phyloP scores from a whole-genome alignment of 169 alveolate genomes.

The Cryptosporidium tyzzeri region DNA sequence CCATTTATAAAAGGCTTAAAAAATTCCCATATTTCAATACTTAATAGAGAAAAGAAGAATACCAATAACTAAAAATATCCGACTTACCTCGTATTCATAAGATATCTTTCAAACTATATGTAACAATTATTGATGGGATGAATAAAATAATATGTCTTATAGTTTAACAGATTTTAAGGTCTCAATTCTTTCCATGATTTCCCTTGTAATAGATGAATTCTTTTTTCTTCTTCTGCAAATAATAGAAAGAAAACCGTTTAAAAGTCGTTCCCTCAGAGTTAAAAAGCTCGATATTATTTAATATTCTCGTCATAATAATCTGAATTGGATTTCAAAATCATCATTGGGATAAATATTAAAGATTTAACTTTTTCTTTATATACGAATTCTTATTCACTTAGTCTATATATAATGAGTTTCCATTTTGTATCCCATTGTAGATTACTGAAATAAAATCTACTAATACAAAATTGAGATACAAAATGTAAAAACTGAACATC shows the following conservation, averaged over 20 bases:
- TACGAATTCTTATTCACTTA: neutral
- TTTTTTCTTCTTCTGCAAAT: too few species aligned
- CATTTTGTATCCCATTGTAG: neutral
- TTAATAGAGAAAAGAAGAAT: neutral
- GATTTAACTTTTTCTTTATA: neutral
- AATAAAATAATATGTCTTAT: neutral
- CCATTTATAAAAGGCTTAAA: neutral
- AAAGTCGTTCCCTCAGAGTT: constrained; percentile 70
- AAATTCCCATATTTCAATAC: neutral
- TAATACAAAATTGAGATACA: neutral
- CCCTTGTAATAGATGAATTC: neutral
- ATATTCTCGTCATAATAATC: constrained; percentile 27
- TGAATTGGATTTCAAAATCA: constrained; percentile 61
- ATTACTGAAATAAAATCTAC: too few species aligned
- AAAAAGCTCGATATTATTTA: constrained; percentile 71
- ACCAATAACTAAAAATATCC: neutral
- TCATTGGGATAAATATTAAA: constrained; percentile 35
- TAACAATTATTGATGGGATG: neutral
- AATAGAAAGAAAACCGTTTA: neutral
- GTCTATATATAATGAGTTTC: neutral
- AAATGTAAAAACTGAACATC: too few species aligned
- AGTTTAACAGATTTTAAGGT: too few species aligned
- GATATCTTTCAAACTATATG: neutral
- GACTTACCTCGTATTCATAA: neutral
- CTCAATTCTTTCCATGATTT: neutral